phyloP scores from a whole-genome alignment of 805 yeast genomes.

The Yarrowia divulgata region DNA sequence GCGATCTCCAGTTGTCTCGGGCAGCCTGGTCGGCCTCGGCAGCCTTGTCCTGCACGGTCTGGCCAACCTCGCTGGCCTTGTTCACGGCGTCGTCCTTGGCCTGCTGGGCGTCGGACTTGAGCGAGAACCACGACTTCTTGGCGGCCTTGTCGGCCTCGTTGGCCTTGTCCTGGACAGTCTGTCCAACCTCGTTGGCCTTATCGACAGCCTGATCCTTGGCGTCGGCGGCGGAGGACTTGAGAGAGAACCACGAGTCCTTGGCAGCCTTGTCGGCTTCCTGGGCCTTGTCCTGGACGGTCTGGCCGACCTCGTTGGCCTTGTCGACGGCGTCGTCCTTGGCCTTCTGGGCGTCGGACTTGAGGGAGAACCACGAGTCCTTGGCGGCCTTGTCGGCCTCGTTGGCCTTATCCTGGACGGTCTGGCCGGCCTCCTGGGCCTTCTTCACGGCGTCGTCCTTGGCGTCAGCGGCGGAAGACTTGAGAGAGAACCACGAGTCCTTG shows the following conservation, averaged over 20 bases:
- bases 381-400: slow-evolving; percentile 12
- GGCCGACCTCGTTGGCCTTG: background rate
- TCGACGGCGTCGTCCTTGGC: slow-evolving; percentile 14
- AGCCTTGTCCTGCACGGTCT: slow-evolving; percentile 6
- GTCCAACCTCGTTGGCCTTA: background rate
- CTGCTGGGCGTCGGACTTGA: slow-evolving; percentile 10
- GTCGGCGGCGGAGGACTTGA: background rate
- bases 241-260: slow-evolving; percentile 18
- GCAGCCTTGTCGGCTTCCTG: slow-evolving; percentile 2
- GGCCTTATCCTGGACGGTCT: slow-evolving; percentile 1
- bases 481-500: slow-evolving; percentile 16
- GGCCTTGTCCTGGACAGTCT: background rate
- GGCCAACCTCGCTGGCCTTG: slow-evolving; percentile 14
- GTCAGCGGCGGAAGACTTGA: background rate
- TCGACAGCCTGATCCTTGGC: slow-evolving; percentile 15
- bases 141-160: slow-evolving; percentile 10
- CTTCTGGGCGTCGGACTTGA: background rate
- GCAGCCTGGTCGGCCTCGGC: slow-evolving; percentile 22
- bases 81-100: slow-evolving; percentile 24
- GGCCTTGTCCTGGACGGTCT: background rate
- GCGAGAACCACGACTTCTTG: slow-evolving; percentile 21
- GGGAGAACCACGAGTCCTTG: slow-evolving; percentile 18
- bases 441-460: slow-evolving; percentile 22
- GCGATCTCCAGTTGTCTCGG: slow-evolving; percentile 3
- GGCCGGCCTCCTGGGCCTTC: slow-evolving; percentile 11